Evolutionary conservation across 306 rosid species (phyloP).

Genomic region (Macrotyloma uniflorum): DNA sequence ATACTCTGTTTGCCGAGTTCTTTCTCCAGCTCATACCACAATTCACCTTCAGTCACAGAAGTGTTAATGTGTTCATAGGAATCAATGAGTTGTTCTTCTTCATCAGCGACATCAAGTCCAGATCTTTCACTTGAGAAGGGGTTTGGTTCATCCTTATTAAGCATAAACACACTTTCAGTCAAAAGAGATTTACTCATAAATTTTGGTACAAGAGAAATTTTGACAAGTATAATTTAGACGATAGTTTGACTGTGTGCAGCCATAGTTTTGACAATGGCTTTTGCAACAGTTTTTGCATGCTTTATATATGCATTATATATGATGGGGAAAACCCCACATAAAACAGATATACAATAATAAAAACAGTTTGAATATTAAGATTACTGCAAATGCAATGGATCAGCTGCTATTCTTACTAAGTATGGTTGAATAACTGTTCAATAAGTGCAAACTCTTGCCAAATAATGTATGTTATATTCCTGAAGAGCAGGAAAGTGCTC

Average conservation of each 20-base stretch:
- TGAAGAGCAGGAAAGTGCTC: slow-evolving; percentile 1
- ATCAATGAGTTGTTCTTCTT: slow-evolving; percentile 53
- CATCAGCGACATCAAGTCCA: slow-evolving; percentile 57
- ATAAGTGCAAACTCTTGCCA: slow-evolving; percentile 6
- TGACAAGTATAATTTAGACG: slow-evolving; percentile 41
- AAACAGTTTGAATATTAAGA: background rate
- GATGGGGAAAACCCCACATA: background rate
- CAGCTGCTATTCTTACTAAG: background rate
- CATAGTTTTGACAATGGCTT: slow-evolving; percentile 84
- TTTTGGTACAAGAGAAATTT: slow-evolving; percentile 27
- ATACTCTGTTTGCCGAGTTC: slow-evolving; percentile 54
- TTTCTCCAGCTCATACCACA: slow-evolving; percentile 75
- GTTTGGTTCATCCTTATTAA: slow-evolving; percentile 42
- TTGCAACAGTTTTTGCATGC: slow-evolving; percentile 85
- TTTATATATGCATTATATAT: slow-evolving; percentile 46
- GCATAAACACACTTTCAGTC: slow-evolving; percentile 25
- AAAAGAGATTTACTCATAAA: slow-evolving; percentile 43
- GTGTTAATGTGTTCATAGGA: slow-evolving; percentile 35
- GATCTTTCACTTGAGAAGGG: slow-evolving; percentile 50
- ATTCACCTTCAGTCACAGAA: slow-evolving; percentile 63
- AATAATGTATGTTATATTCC: background rate
- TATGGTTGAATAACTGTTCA: background rate
- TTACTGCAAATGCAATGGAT: background rate
- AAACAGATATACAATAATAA: background rate
- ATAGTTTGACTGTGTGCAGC: slow-evolving; percentile 74